Evolutionary conservation across 495 filamentous ascomycete species (phyloP).

Genomic region (Bacidia rubella): DNA sequence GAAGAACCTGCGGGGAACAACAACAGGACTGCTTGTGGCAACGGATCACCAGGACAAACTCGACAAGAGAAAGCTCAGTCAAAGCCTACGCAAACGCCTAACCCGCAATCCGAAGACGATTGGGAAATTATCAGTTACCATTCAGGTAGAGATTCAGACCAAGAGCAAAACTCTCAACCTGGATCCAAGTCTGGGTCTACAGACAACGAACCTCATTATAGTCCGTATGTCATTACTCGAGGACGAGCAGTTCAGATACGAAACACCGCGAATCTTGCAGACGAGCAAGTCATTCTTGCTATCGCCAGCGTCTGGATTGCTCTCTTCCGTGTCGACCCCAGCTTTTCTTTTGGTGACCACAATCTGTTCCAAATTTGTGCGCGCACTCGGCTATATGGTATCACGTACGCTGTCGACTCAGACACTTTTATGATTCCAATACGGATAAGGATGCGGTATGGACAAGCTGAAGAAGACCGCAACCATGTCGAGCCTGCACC

Average conservation of each 20-base stretch:
- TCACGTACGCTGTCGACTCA: background rate
- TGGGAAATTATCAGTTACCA: no score
- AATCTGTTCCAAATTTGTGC: background rate
- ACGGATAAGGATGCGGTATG: background rate
- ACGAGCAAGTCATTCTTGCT: background rate
- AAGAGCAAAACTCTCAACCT: background rate
- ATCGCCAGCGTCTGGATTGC: background rate
- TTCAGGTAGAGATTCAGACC: background rate
- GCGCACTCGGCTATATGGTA: background rate
- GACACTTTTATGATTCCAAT: background rate
- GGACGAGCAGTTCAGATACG: background rate
- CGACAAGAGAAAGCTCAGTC: background rate
- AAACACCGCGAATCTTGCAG: background rate
- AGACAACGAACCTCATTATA: no score
- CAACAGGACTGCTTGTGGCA: no score
- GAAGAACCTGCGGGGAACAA: no score
- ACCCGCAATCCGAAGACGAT: no score
- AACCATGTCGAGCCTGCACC: background rate
- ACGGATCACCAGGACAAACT: background rate
- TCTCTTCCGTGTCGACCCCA: background rate
- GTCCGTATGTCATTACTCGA: background rate
- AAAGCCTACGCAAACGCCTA: background rate
- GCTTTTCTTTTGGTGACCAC: background rate
- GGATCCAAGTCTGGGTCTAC: background rate
- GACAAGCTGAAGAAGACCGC: background rate